Base-by-base conservation (phyloP, 805 yeast species). In the Saccharomycopsis amapae region DNA sequence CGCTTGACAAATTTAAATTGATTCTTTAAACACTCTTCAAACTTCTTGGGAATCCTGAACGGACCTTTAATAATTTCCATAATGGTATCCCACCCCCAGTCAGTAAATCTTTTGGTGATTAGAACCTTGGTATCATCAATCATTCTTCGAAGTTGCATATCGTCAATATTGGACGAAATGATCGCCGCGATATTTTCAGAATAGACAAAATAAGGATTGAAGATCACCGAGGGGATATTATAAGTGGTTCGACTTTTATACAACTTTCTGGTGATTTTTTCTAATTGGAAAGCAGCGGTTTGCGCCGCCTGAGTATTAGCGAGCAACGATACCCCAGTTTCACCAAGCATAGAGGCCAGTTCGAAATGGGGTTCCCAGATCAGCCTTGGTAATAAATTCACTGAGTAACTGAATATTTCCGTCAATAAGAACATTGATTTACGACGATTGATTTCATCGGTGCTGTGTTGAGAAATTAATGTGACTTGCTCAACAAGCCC, bases 11-110 rank as follows among this genome's bases (percentile, higher is more conserved):
- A 86, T 56, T 89, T 90, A 30, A 24, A 35, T 1, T 97, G 87
- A 2, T 82, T 80, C 55, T 74, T 78, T 30, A 79, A 70, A 1
- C 83, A 67, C 46, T 90, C 97, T 26, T 87, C 95, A 36, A 93
- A 69, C 40, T 86, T 68, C 52, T 69, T 76, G 0, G 85, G 81
- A 55, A 77, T 81, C 48, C 76, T 62, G n/a, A 93, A 62, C 0
- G 97, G 96, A 0, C 96, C 96, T 54, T 75, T 81, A 54, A 87
- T 73, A n/a, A 93, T 64, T 48, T 79, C 83, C 15, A 75, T 66
- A 0, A 93, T 67, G 1, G 80, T 66, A 22, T 72, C 75, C 95
- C 97, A 89, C 57, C 88, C 80, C 99, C 99, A 93, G 42, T 77
- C 78, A 1, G 78, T 67, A 58, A 72, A 88, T 44, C 81, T 85